Conservation (phyloP, 1,139 yeast species). For the Protomyces inouyei region DNA sequence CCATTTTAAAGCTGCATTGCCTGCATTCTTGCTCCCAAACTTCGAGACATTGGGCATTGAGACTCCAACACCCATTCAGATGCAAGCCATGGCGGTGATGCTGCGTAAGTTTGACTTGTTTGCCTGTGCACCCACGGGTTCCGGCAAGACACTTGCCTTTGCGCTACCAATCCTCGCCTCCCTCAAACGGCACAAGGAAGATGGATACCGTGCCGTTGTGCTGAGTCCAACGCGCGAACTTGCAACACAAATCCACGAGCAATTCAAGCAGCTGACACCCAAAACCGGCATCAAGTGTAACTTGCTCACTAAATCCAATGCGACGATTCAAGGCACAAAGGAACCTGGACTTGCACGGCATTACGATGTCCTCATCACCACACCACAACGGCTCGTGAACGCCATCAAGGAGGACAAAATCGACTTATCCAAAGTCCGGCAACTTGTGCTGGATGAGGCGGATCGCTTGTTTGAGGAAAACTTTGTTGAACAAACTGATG, state of each 20-base stretch:
- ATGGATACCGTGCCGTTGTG: constrained; percentile 52
- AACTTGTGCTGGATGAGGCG: constrained; percentile 87
- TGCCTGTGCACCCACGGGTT: constrained; percentile 93
- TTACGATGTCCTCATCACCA: constrained; percentile 75
- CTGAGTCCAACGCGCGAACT: constrained; percentile 91
- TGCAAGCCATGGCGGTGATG: constrained; percentile 73
- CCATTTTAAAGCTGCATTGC: constrained; percentile 61
- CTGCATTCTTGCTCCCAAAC: constrained; percentile 59
- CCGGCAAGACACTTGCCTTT: constrained; percentile 88
- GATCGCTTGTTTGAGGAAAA: constrained; percentile 89
- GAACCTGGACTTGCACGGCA: constrained; percentile 54
- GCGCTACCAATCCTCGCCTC: constrained; percentile 71
- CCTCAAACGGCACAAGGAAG: constrained; percentile 32
- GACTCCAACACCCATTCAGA: constrained; percentile 88
- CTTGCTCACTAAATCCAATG: constrained; percentile 68
- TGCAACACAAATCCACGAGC: constrained; percentile 75
- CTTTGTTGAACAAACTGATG: constrained; percentile 87
- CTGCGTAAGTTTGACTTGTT: constrained; percentile 63
- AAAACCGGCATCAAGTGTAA: constrained; percentile 57
- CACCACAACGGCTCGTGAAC: constrained; percentile 84
- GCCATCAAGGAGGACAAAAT: constrained; percentile 57
- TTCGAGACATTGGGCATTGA: constrained; percentile 64
- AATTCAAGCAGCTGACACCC: constrained; percentile 52
- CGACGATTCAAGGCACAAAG: constrained; percentile 55
- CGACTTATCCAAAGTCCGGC: constrained; percentile 61